Conservation (phyloP, 2,329 filamentous ascomycete species). For the Didymella pomorum region DNA sequence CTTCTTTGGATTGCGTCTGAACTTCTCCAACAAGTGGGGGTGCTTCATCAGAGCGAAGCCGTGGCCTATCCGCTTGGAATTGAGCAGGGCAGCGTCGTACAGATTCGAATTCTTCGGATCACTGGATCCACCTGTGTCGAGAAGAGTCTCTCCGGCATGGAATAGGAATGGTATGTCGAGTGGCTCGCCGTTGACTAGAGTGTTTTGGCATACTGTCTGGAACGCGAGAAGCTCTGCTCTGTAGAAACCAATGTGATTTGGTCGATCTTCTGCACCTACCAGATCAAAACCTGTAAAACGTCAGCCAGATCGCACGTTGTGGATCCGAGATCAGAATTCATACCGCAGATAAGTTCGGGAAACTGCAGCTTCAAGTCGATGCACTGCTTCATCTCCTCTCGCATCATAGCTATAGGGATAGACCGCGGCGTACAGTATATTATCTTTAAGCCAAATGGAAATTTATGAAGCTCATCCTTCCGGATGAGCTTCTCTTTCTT, state of each 20-base stretch:
- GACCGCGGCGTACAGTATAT: conserved; percentile 75
- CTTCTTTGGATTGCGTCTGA: conserved; percentile 52
- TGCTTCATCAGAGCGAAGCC: conserved; percentile 75
- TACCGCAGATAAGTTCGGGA: conserved; percentile 69
- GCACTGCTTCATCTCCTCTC: conserved; percentile 66
- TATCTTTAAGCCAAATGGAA: conserved; percentile 71
- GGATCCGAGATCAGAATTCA: conserved; percentile 26
- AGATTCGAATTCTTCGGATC: conserved; percentile 69
- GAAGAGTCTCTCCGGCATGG: conserved; percentile 77
- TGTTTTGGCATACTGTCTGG: conserved; percentile 60
- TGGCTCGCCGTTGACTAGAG: no score
- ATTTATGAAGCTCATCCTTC: conserved; percentile 47
- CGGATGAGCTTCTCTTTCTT: conserved; percentile 52
- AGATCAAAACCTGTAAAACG: conserved; percentile 68
- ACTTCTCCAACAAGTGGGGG: conserved; percentile 67
- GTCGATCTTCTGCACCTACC: conserved; percentile 70
- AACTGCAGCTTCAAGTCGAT: conserved; percentile 66
- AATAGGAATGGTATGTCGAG: conserved; percentile 76
- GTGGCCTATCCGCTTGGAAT: conserved; percentile 75
- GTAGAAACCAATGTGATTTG: conserved; percentile 65
- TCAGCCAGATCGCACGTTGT: no score
- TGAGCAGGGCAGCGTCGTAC: conserved; percentile 71
- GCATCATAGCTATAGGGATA: conserved; percentile 60
- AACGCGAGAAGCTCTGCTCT: conserved; percentile 68
- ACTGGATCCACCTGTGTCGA: conserved; percentile 67